Evolutionary conservation across 2,329 filamentous ascomycete species (phyloP), one percentile per base, ranked within the genome.

Genomic region (Plectosphaerella sp.): DNA sequence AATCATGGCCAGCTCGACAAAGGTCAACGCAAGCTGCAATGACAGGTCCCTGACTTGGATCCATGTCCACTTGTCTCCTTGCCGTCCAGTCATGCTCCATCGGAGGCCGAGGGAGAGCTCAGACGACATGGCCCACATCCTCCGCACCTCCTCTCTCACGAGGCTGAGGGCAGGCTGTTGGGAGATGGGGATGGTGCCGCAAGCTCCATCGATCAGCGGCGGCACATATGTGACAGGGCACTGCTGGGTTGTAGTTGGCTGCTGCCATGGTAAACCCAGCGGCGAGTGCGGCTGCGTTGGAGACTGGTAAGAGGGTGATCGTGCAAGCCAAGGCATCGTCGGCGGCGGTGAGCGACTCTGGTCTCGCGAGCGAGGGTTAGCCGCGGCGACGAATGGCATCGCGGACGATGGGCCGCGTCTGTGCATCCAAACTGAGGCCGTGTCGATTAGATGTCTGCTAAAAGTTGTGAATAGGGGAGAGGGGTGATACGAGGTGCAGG

Each of bases 151-250:
- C n/a, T 57, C 54, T 7, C 59, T 54, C 33, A 66, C 45, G 47
- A 62, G 52, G 14, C 55, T 18, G 48, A 54, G 45, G 4, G 59
- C 48, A 2, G 60, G 58, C 35, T 61, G 57, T 53, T 62, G 62
- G 6, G 56, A 55, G 15, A 63, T 60, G 1, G 66, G 65, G 9
- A 60, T 57, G 1, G 67, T 71, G 12, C 67, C 66, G 49, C 64
- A 66, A 0, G 67, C 64, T 3, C 65, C 63, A 48, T 71, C 68
- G 52, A 67, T 65, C 7, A 71, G 60, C 0, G 68, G 62, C 15
- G 68, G 67, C 47, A 70, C 64, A 55, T 67, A 71, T 0, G 63
- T 67, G 18, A 69, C 54, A 4, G 61, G 52, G 5, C 48, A 56
- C 35, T 53, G 52, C 36, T 58, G 56, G 46, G 51, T 24, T 47